These are phyloP conservation scores for Panicum miliaceum DNA, from an alignment of 176 grass and related monocot genomes.

Conservation along the genomic window DNA sequence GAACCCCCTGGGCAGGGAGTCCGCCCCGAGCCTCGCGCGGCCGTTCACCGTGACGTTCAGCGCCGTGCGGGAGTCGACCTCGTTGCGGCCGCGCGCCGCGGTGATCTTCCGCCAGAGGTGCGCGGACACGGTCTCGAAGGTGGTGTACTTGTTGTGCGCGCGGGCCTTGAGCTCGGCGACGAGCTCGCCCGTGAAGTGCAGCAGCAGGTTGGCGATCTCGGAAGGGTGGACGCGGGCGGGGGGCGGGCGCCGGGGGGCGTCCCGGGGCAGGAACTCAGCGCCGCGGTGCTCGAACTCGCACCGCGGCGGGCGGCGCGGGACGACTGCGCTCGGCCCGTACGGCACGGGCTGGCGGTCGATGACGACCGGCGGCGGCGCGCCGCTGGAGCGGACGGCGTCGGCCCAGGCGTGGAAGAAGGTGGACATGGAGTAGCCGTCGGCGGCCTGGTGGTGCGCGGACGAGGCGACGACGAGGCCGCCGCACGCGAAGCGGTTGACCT, in stretches of 20 bases:
- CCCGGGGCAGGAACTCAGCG: slow-evolving; percentile 43
- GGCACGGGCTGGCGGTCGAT: not conserved
- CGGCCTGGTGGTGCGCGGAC: slow-evolving; percentile 52
- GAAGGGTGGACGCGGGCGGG: not conserved
- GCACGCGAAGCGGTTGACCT: slow-evolving; percentile 61
- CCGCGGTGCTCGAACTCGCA: slow-evolving; percentile 60
- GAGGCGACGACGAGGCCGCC: slow-evolving; percentile 55
- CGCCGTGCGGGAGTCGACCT: slow-evolving; percentile 22
- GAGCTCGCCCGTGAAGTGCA: slow-evolving; percentile 46
- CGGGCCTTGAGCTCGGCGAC: slow-evolving; percentile 42
- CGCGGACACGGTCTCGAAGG: slow-evolving; percentile 56
- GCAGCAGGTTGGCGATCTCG: slow-evolving; percentile 49
- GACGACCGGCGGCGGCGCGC: not conserved
- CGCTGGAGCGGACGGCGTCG: slow-evolving; percentile 26
- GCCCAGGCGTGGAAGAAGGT: slow-evolving; percentile 52
- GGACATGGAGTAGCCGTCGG: slow-evolving; percentile 59
- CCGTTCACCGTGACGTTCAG: slow-evolving; percentile 55
- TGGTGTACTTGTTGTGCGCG: slow-evolving; percentile 43
- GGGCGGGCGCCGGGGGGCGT: not conserved
- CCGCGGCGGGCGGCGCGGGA: slow-evolving; percentile 43
- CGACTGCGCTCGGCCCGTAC: slow-evolving; percentile 35
- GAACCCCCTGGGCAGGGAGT: slow-evolving; percentile 27
- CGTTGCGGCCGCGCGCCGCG: slow-evolving; percentile 26
- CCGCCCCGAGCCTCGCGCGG: slow-evolving; percentile 29
- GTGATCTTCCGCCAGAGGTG: slow-evolving; percentile 72